Percentiles rank a stretch among this genome's conserved stretches.
These are phyloP conservation scores for Drosera capensis DNA, from an alignment of 148 eudicot species.

Conservation along the genomic window DNA sequence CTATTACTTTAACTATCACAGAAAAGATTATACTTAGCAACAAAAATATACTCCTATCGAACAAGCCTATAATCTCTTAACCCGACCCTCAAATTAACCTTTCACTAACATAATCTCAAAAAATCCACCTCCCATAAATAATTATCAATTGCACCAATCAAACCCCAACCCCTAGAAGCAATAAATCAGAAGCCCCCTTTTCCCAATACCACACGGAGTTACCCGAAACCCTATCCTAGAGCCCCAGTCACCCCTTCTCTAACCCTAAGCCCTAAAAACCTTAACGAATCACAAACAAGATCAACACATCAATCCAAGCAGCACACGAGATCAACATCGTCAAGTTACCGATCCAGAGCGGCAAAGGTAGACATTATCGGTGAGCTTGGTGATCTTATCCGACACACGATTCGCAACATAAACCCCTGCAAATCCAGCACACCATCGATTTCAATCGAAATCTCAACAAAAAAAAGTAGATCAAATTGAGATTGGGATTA, in stretches of 20 bases:
- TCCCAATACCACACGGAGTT: too few relatives aligned
- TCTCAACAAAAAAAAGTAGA: not conserved
- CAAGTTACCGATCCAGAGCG: slow-evolving; percentile 93
- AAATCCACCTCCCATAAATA: too few relatives aligned
- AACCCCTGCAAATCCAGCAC: slow-evolving; percentile 31
- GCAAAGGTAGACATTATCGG: slow-evolving; percentile 87
- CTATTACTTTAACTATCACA: not conserved
- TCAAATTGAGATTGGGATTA: not conserved
- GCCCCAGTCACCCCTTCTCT: too few relatives aligned
- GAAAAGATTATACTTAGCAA: not conserved
- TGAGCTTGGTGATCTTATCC: slow-evolving; percentile 90
- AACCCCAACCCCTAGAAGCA: too few relatives aligned
- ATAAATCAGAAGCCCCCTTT: too few relatives aligned
- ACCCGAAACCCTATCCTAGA: too few relatives aligned
- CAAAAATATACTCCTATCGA: not conserved
- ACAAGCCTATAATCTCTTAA: too few relatives aligned
- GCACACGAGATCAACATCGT: not conserved
- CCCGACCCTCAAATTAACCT: too few relatives aligned
- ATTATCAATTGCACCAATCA: too few relatives aligned
- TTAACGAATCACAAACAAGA: not conserved
- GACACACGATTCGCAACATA: slow-evolving; percentile 98
- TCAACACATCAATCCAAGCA: not conserved
- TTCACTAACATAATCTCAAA: too few relatives aligned
- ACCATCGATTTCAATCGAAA: not conserved
- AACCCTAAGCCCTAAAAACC: too few relatives aligned